These are phyloP conservation scores for Magnaporthiopsis rhizophila DNA, from an alignment of 2,329 filamentous ascomycete genomes.

Conservation along the genomic window DNA sequence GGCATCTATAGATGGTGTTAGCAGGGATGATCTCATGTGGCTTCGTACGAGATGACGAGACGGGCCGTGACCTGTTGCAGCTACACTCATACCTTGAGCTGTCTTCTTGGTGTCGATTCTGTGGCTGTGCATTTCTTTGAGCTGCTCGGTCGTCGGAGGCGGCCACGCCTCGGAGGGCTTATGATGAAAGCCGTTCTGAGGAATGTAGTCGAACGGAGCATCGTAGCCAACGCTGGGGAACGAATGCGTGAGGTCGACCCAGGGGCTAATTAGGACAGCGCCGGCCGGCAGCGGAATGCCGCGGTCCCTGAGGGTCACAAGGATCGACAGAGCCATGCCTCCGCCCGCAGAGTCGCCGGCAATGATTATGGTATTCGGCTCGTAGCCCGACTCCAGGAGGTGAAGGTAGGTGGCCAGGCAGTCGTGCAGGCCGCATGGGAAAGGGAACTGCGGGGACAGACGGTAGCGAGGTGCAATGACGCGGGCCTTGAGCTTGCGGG, in stretches of 20 bases:
- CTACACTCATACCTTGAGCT: conserved; percentile 16
- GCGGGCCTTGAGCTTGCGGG: conserved; percentile 82
- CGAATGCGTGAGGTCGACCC: conserved; percentile 92
- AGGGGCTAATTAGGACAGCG: conserved; percentile 84
- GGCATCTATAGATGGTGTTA: not conserved
- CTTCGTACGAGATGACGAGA: not conserved
- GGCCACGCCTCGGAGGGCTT: conserved; percentile 89
- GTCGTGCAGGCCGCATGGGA: conserved; percentile 87
- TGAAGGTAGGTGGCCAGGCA: conserved; percentile 83
- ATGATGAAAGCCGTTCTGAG: conserved; percentile 79
- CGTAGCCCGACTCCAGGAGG: conserved; percentile 60
- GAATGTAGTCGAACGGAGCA: conserved; percentile 78
- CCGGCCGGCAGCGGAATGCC: conserved; percentile 80
- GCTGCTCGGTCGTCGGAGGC: conserved; percentile 74
- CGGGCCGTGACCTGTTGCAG: not conserved
- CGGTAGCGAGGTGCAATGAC: conserved; percentile 84
- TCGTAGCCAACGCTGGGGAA: conserved; percentile 81
- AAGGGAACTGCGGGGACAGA: conserved; percentile 87
- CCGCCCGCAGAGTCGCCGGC: conserved; percentile 91
- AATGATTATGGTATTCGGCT: conserved; percentile 74
- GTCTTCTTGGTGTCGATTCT: conserved; percentile 29
- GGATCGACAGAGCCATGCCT: conserved; percentile 75
- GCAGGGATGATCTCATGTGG: not conserved
- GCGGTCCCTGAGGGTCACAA: conserved; percentile 76
- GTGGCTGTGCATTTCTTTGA: conserved; percentile 44